Evolutionary conservation across 2,329 filamentous ascomycete species (phyloP).

Genomic region (Ascochyta koolunga): DNA sequence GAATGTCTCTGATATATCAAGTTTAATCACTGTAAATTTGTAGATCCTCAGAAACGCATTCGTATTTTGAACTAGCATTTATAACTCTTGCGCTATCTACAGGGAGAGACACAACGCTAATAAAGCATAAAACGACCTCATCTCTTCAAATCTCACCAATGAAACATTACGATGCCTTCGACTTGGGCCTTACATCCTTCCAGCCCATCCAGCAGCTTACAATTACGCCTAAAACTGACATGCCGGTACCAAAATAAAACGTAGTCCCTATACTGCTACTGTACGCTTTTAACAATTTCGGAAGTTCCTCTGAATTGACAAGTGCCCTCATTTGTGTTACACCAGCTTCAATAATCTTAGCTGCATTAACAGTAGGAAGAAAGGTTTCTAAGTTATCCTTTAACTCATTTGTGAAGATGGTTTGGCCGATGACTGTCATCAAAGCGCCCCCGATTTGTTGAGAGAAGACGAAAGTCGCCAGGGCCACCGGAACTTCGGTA

Average conservation of each 20-base stretch:
- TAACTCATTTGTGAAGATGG: constrained; percentile 3
- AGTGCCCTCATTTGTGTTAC: constrained; percentile 1
- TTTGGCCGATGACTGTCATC: constrained; percentile 4
- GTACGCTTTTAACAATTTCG: constrained; percentile 48
- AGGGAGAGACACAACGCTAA: too few relatives aligned
- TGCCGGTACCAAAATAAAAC: constrained; percentile 50
- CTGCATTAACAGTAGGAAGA: background rate
- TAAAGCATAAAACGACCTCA: too few relatives aligned
- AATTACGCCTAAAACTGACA: constrained; percentile 2
- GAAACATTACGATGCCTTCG: background rate
- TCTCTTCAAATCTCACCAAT: too few relatives aligned
- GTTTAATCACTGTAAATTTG: too few relatives aligned
- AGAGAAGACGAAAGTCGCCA: constrained; percentile 7
- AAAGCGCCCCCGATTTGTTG: constrained; percentile 3
- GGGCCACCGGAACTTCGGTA: background rate
- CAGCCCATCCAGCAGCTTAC: constrained; percentile 12
- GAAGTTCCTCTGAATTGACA: background rate
- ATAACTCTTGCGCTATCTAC: too few relatives aligned
- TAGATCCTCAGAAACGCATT: too few relatives aligned
- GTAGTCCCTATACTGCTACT: constrained; percentile 46
- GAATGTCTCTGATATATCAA: too few relatives aligned
- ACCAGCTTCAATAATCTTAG: background rate
- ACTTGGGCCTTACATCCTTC: constrained; percentile 12
- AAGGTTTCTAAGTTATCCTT: background rate
- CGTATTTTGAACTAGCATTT: too few relatives aligned